Percentiles rank a stretch among this genome's conserved stretches.
These are phyloP conservation scores for Blastobotrys capitulatus DNA, from an alignment of 1,139 yeast genomes.

Conservation along the genomic window DNA sequence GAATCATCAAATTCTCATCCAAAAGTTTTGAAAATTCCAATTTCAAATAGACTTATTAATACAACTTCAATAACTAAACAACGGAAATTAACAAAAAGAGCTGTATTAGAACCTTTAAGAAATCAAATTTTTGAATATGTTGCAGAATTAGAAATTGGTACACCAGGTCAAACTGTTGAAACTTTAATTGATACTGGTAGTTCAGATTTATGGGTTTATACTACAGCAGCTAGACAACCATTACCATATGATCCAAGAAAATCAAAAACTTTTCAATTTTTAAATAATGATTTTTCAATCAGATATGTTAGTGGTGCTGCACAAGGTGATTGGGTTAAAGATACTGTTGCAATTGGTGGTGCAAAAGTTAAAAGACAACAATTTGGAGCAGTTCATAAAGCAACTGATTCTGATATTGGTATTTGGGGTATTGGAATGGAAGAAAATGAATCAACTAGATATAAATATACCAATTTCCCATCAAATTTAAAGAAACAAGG, in stretches of 20 bases:
- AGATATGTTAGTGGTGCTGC: constrained; percentile 53
- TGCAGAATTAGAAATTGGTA: constrained; percentile 47
- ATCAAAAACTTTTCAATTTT: constrained; percentile 34
- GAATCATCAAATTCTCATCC: too few species aligned
- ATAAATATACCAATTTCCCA: constrained; percentile 20
- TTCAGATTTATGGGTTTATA: constrained; percentile 57
- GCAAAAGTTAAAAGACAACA: constrained; percentile 40
- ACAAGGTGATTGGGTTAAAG: constrained; percentile 54
- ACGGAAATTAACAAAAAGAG: neutral
- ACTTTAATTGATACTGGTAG: constrained; percentile 65
- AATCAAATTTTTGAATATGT: constrained; percentile 31
- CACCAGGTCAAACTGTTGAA: constrained; percentile 46
- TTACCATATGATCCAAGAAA: constrained; percentile 7
- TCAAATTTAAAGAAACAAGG: constrained; percentile 18
- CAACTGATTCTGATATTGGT: constrained; percentile 42
- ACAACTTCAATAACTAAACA: neutral
- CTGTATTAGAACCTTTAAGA: constrained; percentile 5
- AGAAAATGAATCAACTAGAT: constrained; percentile 35
- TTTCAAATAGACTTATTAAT: neutral
- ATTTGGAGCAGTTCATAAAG: constrained; percentile 45
- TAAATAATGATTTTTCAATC: constrained; percentile 36
- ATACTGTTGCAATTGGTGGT: constrained; percentile 40
- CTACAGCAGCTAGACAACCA: constrained; percentile 28
- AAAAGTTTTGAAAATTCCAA: neutral
- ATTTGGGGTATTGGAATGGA: constrained; percentile 50